Base-by-base conservation (phyloP, 179 eudicot species). In the Kewa caespitosa region DNA sequence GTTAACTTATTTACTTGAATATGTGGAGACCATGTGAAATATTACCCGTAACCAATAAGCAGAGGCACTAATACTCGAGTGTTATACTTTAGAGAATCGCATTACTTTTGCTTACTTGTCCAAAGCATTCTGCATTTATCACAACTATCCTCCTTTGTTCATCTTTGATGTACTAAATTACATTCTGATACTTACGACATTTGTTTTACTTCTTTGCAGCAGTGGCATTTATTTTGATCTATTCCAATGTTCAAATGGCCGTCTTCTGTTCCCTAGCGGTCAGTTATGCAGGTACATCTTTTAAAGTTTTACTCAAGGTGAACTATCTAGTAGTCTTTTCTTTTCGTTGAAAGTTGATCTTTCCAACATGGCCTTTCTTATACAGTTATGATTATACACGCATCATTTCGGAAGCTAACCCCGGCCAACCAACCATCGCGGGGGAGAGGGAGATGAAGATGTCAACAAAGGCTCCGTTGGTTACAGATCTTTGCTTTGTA, bases 381-480 rank as follows among this genome's bases (percentile, higher is more conserved):
- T 79, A 64, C 86, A 92, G 97, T 78, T 27, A 75, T 91, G 87
- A 82, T 92, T 46, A 70, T 91, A 63, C 97, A 92, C 46, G 94
- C 97, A 8, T 91, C 97, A 30, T 89, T 87, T 38, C 90, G 92
- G 77, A 92, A 89, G 83, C 86, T 92, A 79, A 89, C 90, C 69
- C 90, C 91, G 38, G 85, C 86, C 72, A 91, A 83, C 74, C 96
- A 82, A 78, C 80, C 77, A 12, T 41, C 67, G 6, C 73, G 73
- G 30, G 67, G 81, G 62, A 68, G 84, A 73, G 68, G 81, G 78
- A 61, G 78, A 73, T 81, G 75, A 81, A 25, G 27, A 34, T 20
- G 8, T 55, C 28, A 33, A 8, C 27, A 50, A 64, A 12, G 43
- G 14, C 28, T n/a, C 0, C 1, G 38, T 42, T 57, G n/a, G n/a